Conservation (phyloP, 2,329 filamentous ascomycete species). For the Botrytis elliptica region DNA sequence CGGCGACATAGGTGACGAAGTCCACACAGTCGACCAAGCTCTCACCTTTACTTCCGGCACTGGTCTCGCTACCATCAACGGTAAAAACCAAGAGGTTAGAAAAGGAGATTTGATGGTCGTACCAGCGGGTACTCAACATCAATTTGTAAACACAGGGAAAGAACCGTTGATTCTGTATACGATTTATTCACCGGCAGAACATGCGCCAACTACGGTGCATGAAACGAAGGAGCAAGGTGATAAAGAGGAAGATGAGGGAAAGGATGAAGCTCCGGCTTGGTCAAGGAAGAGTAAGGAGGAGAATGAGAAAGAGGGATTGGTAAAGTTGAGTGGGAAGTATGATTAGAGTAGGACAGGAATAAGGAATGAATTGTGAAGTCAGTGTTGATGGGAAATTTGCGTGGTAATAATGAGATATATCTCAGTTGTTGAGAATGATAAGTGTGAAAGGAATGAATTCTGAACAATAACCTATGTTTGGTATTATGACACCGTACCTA, state of each 20-base stretch:
- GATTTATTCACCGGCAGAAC: conserved; percentile 62
- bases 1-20: conserved; percentile 66
- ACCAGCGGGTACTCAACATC: conserved; percentile 63
- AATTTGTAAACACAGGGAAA: conserved; percentile 61
- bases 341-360: conserved; percentile 24
- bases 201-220: conserved; percentile 58
- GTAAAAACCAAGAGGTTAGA: conserved; percentile 52
- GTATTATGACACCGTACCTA: background rate
- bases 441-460: background rate
- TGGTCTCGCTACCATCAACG: conserved; percentile 57
- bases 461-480: background rate
- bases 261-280: conserved; percentile 61
- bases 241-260: conserved; percentile 58
- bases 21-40: conserved; percentile 64
- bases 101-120: conserved; percentile 51
- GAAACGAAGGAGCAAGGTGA: conserved; percentile 63
- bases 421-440: background rate
- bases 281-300: conserved; percentile 53
- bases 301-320: conserved; percentile 56
- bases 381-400: background rate
- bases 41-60: conserved; percentile 62
- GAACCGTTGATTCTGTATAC: conserved; percentile 61
- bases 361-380: background rate
- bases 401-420: background rate
- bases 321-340: conserved; percentile 45